Conservation (phyloP, 129 eudicot genomes). For the Silybum marianum region DNA sequence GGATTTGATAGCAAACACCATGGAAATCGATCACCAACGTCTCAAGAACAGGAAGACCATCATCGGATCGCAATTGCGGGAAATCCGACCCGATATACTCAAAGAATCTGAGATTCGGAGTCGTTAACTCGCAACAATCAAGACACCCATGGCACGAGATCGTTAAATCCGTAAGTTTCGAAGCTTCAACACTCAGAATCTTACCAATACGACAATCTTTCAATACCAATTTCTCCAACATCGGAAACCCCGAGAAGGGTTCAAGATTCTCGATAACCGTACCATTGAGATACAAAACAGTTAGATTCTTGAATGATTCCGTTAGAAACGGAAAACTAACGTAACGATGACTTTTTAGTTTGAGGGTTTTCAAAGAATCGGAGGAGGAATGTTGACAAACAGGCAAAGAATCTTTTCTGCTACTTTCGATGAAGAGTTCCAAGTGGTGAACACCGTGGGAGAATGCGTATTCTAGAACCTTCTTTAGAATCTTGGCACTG, state of each 20-base stretch:
- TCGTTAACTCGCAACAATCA: background rate
- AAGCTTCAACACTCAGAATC: background rate
- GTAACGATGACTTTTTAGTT: background rate
- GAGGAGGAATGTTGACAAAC: background rate
- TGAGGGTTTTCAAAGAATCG: background rate
- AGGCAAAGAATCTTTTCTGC: background rate
- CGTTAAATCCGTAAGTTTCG: background rate
- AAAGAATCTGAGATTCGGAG: conserved; percentile 20
- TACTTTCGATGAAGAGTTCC: background rate
- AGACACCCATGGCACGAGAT: background rate
- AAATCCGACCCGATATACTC: background rate
- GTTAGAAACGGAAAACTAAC: background rate
- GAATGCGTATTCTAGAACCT: conserved; percentile 9
- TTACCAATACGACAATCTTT: background rate
- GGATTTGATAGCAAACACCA: background rate
- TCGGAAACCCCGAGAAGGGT: conserved; percentile 20
- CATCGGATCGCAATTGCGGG: background rate
- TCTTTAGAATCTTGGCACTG: background rate
- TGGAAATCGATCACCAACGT: background rate
- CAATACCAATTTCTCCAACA: conserved; percentile 7
- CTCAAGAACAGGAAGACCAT: conserved; percentile 18
- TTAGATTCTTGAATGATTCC: conserved; percentile 9
- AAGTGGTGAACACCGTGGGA: conserved; percentile 1
- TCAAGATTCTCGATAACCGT: background rate
- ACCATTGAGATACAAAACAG: background rate